Base-by-base conservation (phyloP, 768 basidiomycete species). In the Harrya chromipes region DNA sequence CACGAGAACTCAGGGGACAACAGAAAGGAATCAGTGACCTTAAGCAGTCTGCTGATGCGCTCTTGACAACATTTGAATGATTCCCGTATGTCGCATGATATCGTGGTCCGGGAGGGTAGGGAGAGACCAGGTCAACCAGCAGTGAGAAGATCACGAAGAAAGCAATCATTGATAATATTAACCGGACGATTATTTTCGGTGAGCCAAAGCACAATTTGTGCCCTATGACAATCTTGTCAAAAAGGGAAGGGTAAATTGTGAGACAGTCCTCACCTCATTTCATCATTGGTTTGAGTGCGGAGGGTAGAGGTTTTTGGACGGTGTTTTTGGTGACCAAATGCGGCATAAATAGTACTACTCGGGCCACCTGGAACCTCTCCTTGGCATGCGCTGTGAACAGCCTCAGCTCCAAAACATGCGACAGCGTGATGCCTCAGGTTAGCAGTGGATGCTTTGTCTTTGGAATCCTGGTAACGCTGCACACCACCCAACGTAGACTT, bases 341-440 rank as follows among this genome's bases (percentile, higher is more conserved):
- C 44, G 4, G 45, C 20, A 24, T n/a, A 29, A 4, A 50, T 39
- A 50, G 29, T 23, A 23, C 38, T 27, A 13, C 46, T 40, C 23
- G 6, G 16, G 31, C 16, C 26, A 20, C 4, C 10, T 24, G 33
- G 23, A 2, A 14, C 8, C 7, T 27, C 19, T 6, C 40, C 26
- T 19, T 43, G 10, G 10, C 37, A 8, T 4, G 12, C 24, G 27
- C 20, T 35, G 7, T 40, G 16, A 20, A 46, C 49, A 16, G 43
- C 6, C 23, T 23, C 23, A 23, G 23, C 23, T 23, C 23, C 23
- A 23, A 23, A 48, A 26, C 46, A 47, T 2, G 17, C 31, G 3
- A 48, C 14, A 2, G 46, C 52, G 26, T 48, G 52, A 19, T 44
- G 29, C 46, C 44, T 48, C 4, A 47, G 33, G 9, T 53, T 53